Conservation (phyloP, 352 stramenopile genomes). For the Blastocystis sp. region DNA sequence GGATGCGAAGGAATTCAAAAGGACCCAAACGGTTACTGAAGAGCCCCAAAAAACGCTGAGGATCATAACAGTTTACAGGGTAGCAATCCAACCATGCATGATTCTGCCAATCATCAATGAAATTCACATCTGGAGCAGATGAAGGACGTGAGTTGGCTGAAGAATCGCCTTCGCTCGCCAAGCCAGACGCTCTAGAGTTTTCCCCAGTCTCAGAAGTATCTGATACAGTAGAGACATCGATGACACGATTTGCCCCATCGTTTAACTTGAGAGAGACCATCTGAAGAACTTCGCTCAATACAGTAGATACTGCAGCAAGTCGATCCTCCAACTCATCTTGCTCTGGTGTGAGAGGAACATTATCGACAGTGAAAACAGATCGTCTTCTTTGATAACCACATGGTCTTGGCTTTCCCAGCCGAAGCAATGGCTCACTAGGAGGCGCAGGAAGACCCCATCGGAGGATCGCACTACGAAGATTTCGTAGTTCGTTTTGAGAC, state of each 20-base stretch:
- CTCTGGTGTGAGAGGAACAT: neutral
- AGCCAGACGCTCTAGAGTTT: too few relatives aligned
- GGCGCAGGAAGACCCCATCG: conserved; percentile 42
- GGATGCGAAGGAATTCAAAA: conserved; percentile 41
- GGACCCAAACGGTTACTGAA: conserved; percentile 36
- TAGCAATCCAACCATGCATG: neutral
- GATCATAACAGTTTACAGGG: neutral
- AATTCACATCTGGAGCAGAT: neutral
- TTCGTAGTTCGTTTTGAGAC: neutral
- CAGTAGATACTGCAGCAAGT: neutral
- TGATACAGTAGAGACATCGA: too few relatives aligned
- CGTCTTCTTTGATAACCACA: neutral
- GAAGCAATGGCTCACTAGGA: neutral
- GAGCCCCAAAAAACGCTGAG: neutral
- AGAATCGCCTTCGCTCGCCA: neutral
- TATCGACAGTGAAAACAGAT: neutral
- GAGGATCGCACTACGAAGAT: neutral
- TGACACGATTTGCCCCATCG: neutral
- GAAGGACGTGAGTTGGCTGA: neutral
- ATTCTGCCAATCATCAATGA: neutral
- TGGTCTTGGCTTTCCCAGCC: neutral
- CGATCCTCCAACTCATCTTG: neutral
- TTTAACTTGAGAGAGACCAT: neutral
- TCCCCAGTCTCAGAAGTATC: neutral
- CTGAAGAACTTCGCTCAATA: neutral